Evolutionary conservation across 2,329 filamentous ascomycete genomes (phyloP).

Genomic region (Fusarium miscanthi): DNA sequence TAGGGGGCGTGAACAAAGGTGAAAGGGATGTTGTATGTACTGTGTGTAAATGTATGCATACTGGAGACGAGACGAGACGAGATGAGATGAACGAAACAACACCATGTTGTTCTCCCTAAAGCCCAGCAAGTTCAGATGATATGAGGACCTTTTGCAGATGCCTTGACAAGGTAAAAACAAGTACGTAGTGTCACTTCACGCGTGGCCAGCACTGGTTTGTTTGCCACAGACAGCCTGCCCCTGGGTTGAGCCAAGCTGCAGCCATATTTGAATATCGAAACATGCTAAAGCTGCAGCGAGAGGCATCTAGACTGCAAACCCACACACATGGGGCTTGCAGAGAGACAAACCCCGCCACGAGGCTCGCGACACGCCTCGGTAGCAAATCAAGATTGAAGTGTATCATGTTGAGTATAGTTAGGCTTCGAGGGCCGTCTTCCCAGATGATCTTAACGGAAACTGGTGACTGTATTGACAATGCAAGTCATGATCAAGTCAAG

Average conservation of each 20-base stretch:
- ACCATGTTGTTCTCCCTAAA: constrained; percentile 28
- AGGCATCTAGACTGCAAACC: constrained; percentile 12
- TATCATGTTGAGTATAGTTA: constrained; percentile 18
- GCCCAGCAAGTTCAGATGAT: constrained; percentile 36
- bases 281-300: constrained; percentile 27
- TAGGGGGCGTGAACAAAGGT: constrained; percentile 22
- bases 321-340: constrained; percentile 20
- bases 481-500: constrained; percentile 20
- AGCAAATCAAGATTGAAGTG: constrained; percentile 16
- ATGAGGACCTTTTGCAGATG: constrained; percentile 34
- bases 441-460: not conserved
- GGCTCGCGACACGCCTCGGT: constrained; percentile 19
- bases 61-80: constrained; percentile 22
- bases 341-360: constrained; percentile 7
- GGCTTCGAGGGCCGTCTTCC: constrained; percentile 12
- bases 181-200: constrained; percentile 8
- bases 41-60: not conserved
- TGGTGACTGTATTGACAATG: not conserved
- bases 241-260: constrained; percentile 19
- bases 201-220: constrained; percentile 17
- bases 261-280: constrained; percentile 9
- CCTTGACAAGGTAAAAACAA: constrained; percentile 30
- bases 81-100: constrained; percentile 32
- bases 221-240: constrained; percentile 19
- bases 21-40: constrained; percentile 19